A percentile compares a stretch with the other conserved stretches of the same genome.
These are phyloP conservation scores for Phytophthora foliorum DNA, from an alignment of 352 stramenopile genomes.

Conservation along the genomic window DNA sequence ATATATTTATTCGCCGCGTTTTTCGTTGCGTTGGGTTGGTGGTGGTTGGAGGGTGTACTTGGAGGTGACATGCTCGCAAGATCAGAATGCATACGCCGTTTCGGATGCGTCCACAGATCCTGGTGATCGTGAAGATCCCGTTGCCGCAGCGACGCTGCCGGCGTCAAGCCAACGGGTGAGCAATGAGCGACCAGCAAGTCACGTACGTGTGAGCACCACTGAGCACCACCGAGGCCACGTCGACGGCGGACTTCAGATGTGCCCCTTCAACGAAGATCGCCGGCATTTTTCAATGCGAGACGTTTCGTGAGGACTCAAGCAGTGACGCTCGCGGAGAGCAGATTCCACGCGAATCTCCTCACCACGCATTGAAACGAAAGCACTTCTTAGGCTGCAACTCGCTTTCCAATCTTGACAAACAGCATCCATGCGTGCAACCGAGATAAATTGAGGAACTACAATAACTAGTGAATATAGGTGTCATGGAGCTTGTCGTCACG, in stretches of 20 bases:
- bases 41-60: neutral
- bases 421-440: slow-evolving; percentile 8
- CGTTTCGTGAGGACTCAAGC: slow-evolving; percentile 19
- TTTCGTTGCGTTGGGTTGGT: slow-evolving; percentile 10
- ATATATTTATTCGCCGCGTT: slow-evolving; percentile 59
- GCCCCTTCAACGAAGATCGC: slow-evolving; percentile 11
- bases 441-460: slow-evolving; percentile 30
- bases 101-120: neutral
- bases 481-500: slow-evolving; percentile 5
- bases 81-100: neutral
- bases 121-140: neutral
- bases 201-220: slow-evolving; percentile 8
- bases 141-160: slow-evolving; percentile 3
- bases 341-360: slow-evolving; percentile 28
- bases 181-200: neutral
- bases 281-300: neutral
- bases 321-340: neutral
- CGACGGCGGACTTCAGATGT: slow-evolving; percentile 13
- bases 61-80: too few relatives aligned
- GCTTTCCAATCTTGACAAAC: neutral
- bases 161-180: slow-evolving; percentile 15
- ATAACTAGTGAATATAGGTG: slow-evolving; percentile 34
- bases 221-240: slow-evolving; percentile 3
- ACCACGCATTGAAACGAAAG: too few relatives aligned
- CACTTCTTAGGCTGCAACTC: too few relatives aligned